phyloP scores from a whole-genome alignment of 306 rosid genomes.

The Malus fusca region DNA sequence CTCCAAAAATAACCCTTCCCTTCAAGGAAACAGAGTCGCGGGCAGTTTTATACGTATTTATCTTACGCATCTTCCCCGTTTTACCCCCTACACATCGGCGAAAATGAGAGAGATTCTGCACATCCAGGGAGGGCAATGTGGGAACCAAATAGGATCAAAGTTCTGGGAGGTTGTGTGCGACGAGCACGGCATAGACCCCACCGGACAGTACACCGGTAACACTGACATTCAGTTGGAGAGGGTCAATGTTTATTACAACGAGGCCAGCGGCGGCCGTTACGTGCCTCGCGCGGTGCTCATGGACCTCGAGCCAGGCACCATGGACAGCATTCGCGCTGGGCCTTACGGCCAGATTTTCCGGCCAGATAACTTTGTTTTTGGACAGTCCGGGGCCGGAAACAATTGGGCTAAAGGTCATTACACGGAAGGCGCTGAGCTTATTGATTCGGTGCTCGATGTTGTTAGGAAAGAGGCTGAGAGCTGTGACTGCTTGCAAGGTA shows the following conservation, averaged over 20 bases:
- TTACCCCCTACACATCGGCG: background rate
- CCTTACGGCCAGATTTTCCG: constrained; percentile 69
- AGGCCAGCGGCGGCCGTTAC: constrained; percentile 48
- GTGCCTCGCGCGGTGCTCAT: constrained; percentile 75
- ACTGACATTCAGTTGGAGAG: constrained; percentile 50
- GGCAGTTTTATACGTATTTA: constrained; percentile 11
- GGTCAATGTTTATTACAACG: constrained; percentile 50
- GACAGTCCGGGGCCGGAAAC: constrained; percentile 66
- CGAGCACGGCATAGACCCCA: constrained; percentile 56
- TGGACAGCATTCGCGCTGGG: constrained; percentile 52
- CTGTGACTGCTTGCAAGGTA: constrained; percentile 42
- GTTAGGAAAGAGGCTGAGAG: constrained; percentile 41
- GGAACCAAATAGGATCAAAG: constrained; percentile 64
- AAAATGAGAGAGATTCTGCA: constrained; percentile 74
- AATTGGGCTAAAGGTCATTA: constrained; percentile 65
- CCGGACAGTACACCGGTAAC: constrained; percentile 38
- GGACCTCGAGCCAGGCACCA: constrained; percentile 85
- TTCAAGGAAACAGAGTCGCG: background rate
- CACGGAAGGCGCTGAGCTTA: constrained; percentile 35
- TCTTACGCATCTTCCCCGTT: background rate
- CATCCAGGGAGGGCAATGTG: constrained; percentile 75
- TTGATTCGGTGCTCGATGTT: constrained; percentile 28
- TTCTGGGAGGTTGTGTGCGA: constrained; percentile 67
- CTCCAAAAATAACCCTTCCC: background rate
- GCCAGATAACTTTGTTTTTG: constrained; percentile 63